These are phyloP conservation scores for Naganishia onofrii DNA, from an alignment of 768 basidiomycete species.

Conservation along the genomic window DNA sequence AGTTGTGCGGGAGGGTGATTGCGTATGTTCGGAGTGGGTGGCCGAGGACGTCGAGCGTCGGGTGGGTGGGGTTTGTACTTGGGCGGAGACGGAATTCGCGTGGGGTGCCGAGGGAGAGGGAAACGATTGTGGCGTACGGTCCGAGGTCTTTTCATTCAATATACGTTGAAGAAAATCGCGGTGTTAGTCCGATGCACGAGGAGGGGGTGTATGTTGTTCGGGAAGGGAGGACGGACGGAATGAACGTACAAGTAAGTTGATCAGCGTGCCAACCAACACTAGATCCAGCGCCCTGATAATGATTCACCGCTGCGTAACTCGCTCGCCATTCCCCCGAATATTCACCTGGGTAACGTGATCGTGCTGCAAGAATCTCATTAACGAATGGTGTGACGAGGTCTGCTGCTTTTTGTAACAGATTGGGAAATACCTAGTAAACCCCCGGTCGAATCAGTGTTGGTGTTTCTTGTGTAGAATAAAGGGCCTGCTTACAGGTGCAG, in stretches of 20 bases:
- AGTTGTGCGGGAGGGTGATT: conserved; percentile 48
- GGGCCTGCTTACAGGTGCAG: conserved; percentile 4
- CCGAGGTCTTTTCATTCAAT: conserved; percentile 44
- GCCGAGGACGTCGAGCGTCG: conserved; percentile 7
- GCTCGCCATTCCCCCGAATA: conserved; percentile 49
- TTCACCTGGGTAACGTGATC: conserved; percentile 40
- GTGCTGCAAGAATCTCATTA: conserved; percentile 38
- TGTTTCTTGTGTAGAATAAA: background rate
- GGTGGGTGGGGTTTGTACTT: background rate
- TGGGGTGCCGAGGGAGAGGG: conserved; percentile 50
- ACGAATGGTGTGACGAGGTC: conserved; percentile 46
- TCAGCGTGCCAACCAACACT: conserved; percentile 53
- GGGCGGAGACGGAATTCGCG: conserved; percentile 49
- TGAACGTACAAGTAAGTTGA: conserved; percentile 48
- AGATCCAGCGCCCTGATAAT: conserved; percentile 48
- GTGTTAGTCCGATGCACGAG: too few species aligned
- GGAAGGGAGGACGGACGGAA: background rate
- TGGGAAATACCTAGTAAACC: conserved; percentile 38
- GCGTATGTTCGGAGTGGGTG: conserved; percentile 48
- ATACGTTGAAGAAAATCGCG: background rate
- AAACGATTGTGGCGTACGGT: conserved; percentile 51
- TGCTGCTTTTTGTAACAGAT: conserved; percentile 42
- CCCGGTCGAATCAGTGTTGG: background rate
- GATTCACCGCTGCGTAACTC: conserved; percentile 49
- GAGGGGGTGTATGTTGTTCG: background rate